These are phyloP conservation scores for Lentinus polychrous DNA, from an alignment of 1,284 basidiomycete genomes.

Conservation along the genomic window DNA sequence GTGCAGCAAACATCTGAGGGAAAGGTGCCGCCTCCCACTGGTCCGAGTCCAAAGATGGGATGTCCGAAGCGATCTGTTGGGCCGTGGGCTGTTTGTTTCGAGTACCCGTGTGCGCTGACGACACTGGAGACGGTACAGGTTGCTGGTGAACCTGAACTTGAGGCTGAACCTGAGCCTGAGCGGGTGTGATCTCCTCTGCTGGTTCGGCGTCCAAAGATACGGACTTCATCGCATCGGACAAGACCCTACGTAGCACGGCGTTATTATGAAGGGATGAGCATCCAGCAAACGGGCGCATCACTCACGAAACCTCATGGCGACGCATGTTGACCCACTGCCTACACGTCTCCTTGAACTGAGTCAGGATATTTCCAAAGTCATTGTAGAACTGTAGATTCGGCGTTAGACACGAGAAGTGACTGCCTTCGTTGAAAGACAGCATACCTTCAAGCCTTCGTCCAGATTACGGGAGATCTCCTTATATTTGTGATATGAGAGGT, in stretches of 20 bases:
- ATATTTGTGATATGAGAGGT: conserved; percentile 86
- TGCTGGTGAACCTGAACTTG: not conserved
- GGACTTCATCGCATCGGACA: conserved; percentile 18
- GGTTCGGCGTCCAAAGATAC: conserved; percentile 12
- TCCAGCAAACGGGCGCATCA: conserved; percentile 26
- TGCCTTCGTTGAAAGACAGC: conserved; percentile 7
- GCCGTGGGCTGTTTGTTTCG: conserved; percentile 2
- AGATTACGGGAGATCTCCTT: conserved; percentile 81
- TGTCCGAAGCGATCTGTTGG: conserved; percentile 17
- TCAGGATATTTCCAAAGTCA: conserved; percentile 63
- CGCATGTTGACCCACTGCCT: conserved; percentile 68
- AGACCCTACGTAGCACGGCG: conserved; percentile 11
- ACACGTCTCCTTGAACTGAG: conserved; percentile 71
- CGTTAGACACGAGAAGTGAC: not conserved
- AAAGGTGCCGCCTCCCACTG: conserved; percentile 40
- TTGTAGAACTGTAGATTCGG: conserved; percentile 67
- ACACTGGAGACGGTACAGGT: not conserved
- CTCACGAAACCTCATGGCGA: conserved; percentile 41
- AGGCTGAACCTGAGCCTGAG: not conserved
- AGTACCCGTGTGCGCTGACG: not conserved
- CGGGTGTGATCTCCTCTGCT: not conserved
- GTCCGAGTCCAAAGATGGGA: conserved; percentile 41
- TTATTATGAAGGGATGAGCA: not conserved
- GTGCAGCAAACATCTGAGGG: conserved; percentile 37
- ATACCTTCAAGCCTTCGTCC: conserved; percentile 81